Conservation (phyloP, 1,139 yeast genomes). For the Candida albicans region DNA sequence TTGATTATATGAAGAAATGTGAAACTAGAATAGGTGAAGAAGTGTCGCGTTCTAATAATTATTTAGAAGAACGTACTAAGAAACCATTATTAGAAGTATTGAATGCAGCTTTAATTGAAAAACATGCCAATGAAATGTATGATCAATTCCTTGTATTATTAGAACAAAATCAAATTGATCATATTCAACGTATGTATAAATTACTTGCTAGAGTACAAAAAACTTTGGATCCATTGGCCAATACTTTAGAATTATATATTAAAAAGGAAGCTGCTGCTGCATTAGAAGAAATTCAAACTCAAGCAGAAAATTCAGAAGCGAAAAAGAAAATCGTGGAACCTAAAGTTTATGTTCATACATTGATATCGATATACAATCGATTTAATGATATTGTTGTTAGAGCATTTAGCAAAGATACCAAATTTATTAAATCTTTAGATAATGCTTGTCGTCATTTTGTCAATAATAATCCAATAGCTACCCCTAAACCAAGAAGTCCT, state of each 20-base stretch:
- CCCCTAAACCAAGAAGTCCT: conserved; percentile 49
- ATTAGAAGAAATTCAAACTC: conserved; percentile 59
- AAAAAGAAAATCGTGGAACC: conserved; percentile 55
- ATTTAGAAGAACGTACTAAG: conserved; percentile 85
- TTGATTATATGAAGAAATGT: conserved; percentile 87
- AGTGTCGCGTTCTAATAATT: conserved; percentile 70
- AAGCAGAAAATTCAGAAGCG: conserved; percentile 34
- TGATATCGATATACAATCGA: conserved; percentile 67
- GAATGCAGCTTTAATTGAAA: conserved; percentile 72
- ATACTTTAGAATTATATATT: conserved; percentile 71
- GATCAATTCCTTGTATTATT: conserved; percentile 72
- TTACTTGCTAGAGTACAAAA: conserved; percentile 72
- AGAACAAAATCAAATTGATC: conserved; percentile 73
- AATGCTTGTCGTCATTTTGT: conserved; percentile 85
- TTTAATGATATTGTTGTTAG: conserved; percentile 64
- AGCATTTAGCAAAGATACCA: conserved; percentile 75
- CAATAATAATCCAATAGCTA: conserved; percentile 79
- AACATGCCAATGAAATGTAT: conserved; percentile 77
- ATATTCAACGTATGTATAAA: conserved; percentile 76
- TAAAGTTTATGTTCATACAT: conserved; percentile 73
- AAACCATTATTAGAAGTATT: conserved; percentile 72
- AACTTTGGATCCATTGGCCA: conserved; percentile 77
- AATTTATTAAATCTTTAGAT: conserved; percentile 85
- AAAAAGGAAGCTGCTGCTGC: conserved; percentile 71
- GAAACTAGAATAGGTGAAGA: conserved; percentile 82